Percentiles rank a stretch among this genome's conserved stretches.
Evolutionary conservation across 352 stramenopile genomes (phyloP).

Genomic region (Thalassiosira livingstoniorum): DNA sequence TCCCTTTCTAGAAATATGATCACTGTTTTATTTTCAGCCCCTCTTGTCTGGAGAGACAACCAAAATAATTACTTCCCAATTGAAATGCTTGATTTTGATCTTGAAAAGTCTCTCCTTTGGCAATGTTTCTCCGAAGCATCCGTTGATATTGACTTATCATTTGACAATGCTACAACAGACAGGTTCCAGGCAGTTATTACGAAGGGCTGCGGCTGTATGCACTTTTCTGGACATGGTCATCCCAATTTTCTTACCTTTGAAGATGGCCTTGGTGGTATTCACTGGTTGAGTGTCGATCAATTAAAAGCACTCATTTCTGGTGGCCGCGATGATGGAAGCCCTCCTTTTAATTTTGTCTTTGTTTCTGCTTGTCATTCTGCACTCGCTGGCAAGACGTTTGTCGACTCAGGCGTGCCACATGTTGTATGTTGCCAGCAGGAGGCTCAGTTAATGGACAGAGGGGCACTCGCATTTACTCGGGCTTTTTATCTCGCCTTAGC

Average conservation of each 20-base stretch:
- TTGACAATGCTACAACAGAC: conserved; percentile 93
- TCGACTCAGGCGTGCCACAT: conserved; percentile 84
- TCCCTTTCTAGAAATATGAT: conserved; percentile 83
- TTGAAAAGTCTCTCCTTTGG: conserved; percentile 84
- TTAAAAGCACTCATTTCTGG: conserved; percentile 75
- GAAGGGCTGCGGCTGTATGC: conserved; percentile 90
- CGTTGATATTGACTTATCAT: conserved; percentile 90
- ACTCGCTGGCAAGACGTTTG: conserved; percentile 85
- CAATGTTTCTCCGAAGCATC: conserved; percentile 85
- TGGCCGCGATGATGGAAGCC: conserved; percentile 47
- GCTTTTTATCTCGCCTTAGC: conserved; percentile 87
- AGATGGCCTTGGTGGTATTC: conserved; percentile 86
- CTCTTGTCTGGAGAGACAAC: conserved; percentile 91
- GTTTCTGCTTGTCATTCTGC: conserved; percentile 87
- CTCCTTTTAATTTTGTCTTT: conserved; percentile 86
- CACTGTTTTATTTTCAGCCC: conserved; percentile 93
- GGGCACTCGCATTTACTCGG: conserved; percentile 85
- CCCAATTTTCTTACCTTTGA: conserved; percentile 94
- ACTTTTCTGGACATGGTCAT: conserved; percentile 95
- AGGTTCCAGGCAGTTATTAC: conserved; percentile 92
- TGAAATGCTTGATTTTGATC: conserved; percentile 85
- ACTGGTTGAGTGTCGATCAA: conserved; percentile 80
- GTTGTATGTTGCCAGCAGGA: conserved; percentile 87
- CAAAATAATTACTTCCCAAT: conserved; percentile 91
- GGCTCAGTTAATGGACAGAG: conserved; percentile 82